These are phyloP conservation scores for Stephania cephalantha DNA, from an alignment of 164 flowering plant genomes.

Conservation along the genomic window DNA sequence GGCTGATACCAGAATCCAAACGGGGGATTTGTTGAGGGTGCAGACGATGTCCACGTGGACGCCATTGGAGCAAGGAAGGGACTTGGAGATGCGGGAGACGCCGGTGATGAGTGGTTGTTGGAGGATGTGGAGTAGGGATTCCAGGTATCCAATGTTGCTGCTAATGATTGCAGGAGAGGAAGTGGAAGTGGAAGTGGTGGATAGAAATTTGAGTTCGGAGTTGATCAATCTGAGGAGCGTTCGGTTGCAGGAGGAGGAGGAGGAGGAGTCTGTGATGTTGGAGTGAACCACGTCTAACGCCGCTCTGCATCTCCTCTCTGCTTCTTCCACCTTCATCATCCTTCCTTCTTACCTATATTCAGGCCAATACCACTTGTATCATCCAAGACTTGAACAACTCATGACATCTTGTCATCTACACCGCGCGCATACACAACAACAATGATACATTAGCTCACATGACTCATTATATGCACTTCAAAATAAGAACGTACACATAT, in stretches of 20 bases:
- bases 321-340: slow-evolving; percentile 29
- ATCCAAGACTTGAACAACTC: too few species aligned
- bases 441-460: too few species aligned
- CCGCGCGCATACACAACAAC: too few species aligned
- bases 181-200: slow-evolving; percentile 16
- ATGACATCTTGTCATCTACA: too few species aligned
- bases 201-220: slow-evolving; percentile 74
- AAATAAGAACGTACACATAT: too few species aligned
- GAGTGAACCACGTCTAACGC: slow-evolving; percentile 28
- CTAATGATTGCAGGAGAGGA: slow-evolving; percentile 23
- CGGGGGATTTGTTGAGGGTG: slow-evolving; percentile 49
- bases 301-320: slow-evolving; percentile 43
- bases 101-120: slow-evolving; percentile 57
- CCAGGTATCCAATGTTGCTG: slow-evolving; percentile 69
- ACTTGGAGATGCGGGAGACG: slow-evolving; percentile 86
- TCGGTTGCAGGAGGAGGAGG: slow-evolving; percentile 49
- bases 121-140: slow-evolving; percentile 60
- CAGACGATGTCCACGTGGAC: slow-evolving; percentile 77
- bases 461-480: too few species aligned
- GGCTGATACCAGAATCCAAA: slow-evolving; percentile 83
- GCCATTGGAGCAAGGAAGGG: slow-evolving; percentile 32
- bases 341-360: too few species aligned
- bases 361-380: too few species aligned
- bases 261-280: slow-evolving; percentile 30
- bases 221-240: slow-evolving; percentile 53